Base-by-base conservation (phyloP, 225 moss, liverwort and hornwort genomes). In the Pseudoscleropodium purum region DNA sequence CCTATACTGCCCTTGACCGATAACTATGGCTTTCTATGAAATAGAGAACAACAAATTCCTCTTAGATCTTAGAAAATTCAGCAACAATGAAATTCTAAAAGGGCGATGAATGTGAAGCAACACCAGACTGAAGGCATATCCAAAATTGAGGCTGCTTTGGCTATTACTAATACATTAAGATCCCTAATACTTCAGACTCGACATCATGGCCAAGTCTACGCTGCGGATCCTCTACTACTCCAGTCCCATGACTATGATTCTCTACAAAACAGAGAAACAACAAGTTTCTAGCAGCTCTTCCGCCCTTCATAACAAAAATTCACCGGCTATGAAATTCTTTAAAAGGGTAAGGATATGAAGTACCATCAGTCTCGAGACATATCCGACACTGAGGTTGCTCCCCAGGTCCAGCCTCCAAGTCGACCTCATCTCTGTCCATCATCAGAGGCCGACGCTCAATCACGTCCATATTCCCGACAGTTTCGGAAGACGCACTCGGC, bases 351-450 rank as follows among this genome's bases (percentile, higher is more conserved):
- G 39, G 84, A 87, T 37, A 73, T 77, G 75, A 76, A 63, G 73
- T 91, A 94, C 94, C 94, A 39, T 94, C 94, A 6, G 86, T 86
- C 36, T 94, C 94, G 72, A 94, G 94, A 68, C 94, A 94, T 68
- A 94, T 94, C 68, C 94, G 91, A 87, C 94, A 94, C 61, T 94
- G 94, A 31, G 94, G 94, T 87, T 94, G 94, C 86, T 93, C 94
- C 18, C 87, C 92, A 14, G 92, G 92, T 33, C 94, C 94, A 54
- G 94, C 93, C 90, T 94, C 94, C 10, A 93, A 91, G 75, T 94
- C 93, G 37, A 94, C 89, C 74, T 90, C 92, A 85, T 94, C 94
- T 67, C 94, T 86, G 86, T 92, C 90, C 92, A 94, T 94, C 86
- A 92, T 91, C 34, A 94, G 83, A 66, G 92, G 93, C 29, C 88